Percentiles rank a stretch among this genome's conserved stretches.
These are phyloP conservation scores for Tetrapyrgos nigripes DNA, from an alignment of 1,284 basidiomycete genomes.

Conservation along the genomic window DNA sequence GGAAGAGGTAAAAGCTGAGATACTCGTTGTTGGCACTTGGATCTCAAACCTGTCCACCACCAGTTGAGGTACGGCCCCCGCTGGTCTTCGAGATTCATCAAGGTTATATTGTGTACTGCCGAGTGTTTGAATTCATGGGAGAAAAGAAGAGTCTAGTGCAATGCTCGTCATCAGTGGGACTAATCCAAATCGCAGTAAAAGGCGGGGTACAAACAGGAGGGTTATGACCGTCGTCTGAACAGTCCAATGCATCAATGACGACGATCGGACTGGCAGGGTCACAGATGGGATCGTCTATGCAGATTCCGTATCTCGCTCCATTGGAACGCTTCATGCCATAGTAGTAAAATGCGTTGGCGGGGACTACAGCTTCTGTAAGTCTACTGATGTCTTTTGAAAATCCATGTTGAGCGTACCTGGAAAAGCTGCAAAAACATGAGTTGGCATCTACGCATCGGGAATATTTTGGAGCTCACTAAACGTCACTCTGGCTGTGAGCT, in stretches of 20 bases:
- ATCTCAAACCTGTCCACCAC: too few species aligned
- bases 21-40: not conserved
- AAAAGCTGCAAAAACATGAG: slow-evolving; percentile 4
- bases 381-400: not conserved
- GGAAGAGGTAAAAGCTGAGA: not conserved
- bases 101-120: too few species aligned
- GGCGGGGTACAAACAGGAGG: slow-evolving; percentile 29
- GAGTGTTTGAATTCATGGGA: too few species aligned
- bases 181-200: slow-evolving; percentile 22
- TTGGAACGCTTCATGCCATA: slow-evolving; percentile 31
- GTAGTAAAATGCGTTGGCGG: slow-evolving; percentile 36
- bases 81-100: too few species aligned
- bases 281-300: slow-evolving; percentile 35
- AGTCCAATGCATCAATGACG: slow-evolving; percentile 32
- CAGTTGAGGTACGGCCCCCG: too few species aligned
- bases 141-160: too few species aligned
- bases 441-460: not conserved
- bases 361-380: slow-evolving; percentile 11
- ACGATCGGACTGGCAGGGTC: slow-evolving; percentile 31
- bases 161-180: slow-evolving; percentile 23
- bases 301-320: slow-evolving; percentile 22
- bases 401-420: not conserved
- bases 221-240: slow-evolving; percentile 32
- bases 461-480: slow-evolving; percentile 26
- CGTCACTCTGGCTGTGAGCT: slow-evolving; percentile 32